phyloP scores from a whole-genome alignment of 306 rosid genomes.

The Vigna trinervia region DNA sequence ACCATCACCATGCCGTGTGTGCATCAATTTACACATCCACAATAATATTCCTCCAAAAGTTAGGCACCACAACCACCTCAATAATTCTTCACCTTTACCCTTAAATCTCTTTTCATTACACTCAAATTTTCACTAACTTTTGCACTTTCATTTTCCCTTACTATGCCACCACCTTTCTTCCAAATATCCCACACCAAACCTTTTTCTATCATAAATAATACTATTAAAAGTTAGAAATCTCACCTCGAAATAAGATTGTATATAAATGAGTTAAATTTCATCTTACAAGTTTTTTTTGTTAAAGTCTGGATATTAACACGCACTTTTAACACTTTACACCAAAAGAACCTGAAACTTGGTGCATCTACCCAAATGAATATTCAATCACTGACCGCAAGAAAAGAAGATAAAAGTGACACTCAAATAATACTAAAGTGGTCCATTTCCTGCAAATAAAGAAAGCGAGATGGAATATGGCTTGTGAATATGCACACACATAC shows the following conservation, averaged over 20 bases:
- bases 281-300: no score
- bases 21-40: constrained; percentile 27
- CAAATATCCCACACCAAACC: not conserved
- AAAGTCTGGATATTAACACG: no score
- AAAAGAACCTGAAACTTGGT: constrained; percentile 31
- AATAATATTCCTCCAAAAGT: constrained; percentile 29
- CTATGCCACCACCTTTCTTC: not conserved
- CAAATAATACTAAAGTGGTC: constrained; percentile 46
- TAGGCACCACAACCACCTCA: constrained; percentile 30
- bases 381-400: not conserved
- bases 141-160: not conserved
- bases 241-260: no score
- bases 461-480: constrained; percentile 3
- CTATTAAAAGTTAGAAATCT: no score
- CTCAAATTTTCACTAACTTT: constrained; percentile 7
- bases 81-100: constrained; percentile 46
- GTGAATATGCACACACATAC: constrained; percentile 30
- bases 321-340: not conserved
- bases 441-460: constrained; percentile 27
- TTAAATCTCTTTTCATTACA: constrained; percentile 26
- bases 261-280: no score
- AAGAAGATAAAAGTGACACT: not conserved
- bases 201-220: not conserved
- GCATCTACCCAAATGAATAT: constrained; percentile 12
- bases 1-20: constrained; percentile 40